These are phyloP conservation scores for Plenodomus biglobosus DNA, from an alignment of 2,329 filamentous ascomycete species.

Conservation along the genomic window DNA sequence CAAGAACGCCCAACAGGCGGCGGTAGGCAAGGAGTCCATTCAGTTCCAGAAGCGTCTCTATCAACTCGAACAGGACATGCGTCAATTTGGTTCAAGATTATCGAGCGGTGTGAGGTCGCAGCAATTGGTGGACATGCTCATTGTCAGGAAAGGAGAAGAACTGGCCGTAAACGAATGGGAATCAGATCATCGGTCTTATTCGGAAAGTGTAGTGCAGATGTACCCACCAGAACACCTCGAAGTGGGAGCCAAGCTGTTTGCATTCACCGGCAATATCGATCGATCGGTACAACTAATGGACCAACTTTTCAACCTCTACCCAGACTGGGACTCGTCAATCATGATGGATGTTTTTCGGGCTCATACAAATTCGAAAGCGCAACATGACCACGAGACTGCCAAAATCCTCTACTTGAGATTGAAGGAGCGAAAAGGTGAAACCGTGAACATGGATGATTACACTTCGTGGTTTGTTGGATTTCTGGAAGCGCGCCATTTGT, in stretches of 20 bases:
- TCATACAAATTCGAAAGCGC: constrained; percentile 56
- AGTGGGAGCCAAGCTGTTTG: constrained; percentile 67
- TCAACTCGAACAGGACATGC: not conserved
- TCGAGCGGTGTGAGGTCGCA: not conserved
- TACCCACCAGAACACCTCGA: constrained; percentile 53
- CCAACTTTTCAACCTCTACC: constrained; percentile 53
- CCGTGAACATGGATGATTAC: constrained; percentile 72
- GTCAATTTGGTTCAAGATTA: not conserved
- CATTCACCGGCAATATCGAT: constrained; percentile 58
- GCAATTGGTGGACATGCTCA: not conserved
- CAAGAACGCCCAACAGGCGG: not conserved
- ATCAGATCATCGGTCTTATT: constrained; percentile 13
- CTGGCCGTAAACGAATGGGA: constrained; percentile 40
- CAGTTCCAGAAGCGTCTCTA: not conserved
- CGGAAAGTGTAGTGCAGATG: constrained; percentile 21
- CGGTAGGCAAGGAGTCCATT: not conserved
- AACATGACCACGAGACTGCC: constrained; percentile 55
- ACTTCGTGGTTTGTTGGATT: constrained; percentile 73
- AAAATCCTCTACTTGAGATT: constrained; percentile 54
- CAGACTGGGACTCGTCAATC: constrained; percentile 57
- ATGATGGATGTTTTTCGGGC: constrained; percentile 70
- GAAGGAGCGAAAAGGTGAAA: constrained; percentile 58
- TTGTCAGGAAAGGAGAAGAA: constrained; percentile 11
- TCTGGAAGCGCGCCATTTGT: constrained; percentile 64
- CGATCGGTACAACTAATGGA: constrained; percentile 61